Conservation (phyloP, 495 filamentous ascomycete genomes). For the Neurospora sp. region DNA sequence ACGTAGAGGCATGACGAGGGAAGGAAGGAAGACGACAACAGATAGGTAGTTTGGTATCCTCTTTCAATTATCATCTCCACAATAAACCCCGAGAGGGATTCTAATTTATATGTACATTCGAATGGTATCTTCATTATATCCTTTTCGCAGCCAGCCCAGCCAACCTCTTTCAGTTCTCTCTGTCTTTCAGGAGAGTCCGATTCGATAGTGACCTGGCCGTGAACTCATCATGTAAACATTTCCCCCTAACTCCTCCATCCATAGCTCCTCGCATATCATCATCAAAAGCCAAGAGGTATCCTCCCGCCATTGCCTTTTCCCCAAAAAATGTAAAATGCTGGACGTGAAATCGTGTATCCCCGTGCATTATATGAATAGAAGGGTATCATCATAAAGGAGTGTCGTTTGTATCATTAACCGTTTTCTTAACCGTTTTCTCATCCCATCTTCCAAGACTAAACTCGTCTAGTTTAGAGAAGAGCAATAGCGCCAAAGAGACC, state of each 20-base stretch:
- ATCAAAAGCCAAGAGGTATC: not conserved
- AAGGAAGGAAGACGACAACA: no score
- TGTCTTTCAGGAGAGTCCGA: not conserved
- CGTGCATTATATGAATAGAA: not conserved
- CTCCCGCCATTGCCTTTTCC: not conserved
- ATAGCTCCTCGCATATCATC: not conserved
- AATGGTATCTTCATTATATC: not conserved
- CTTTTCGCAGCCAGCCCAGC: not conserved
- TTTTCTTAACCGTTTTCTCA: not conserved
- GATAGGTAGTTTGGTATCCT: not conserved
- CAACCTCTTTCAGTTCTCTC: no score
- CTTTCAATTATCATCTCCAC: not conserved
- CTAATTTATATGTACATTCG: not conserved
- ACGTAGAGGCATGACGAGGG: no score
- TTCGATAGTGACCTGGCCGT: not conserved
- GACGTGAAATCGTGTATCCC: not conserved
- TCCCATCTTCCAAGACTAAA: not conserved
- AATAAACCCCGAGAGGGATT: not conserved
- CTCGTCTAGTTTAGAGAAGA: conserved; percentile 24
- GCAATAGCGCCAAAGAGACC: conserved; percentile 28
- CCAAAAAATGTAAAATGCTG: not conserved
- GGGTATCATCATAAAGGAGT: not conserved
- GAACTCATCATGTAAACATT: not conserved
- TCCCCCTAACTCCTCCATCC: not conserved
- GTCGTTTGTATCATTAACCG: not conserved